Conservation (phyloP, 2,329 filamentous ascomycete genomes). For the Neofusicoccum laricinum region DNA sequence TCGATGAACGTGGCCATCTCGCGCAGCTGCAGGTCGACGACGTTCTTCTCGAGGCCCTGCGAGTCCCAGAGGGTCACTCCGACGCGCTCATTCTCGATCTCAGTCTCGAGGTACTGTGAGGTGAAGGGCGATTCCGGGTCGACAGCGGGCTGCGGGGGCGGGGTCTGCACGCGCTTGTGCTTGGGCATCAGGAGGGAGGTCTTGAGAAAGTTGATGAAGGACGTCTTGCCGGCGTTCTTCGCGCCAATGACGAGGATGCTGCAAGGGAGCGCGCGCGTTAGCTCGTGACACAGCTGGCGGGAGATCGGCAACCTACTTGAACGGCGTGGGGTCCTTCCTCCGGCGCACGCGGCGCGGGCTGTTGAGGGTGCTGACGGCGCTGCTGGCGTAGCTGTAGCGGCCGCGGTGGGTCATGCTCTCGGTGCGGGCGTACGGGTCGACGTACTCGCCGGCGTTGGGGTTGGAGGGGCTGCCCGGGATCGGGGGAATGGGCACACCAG, state of each 20-base stretch:
- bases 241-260: conserved; percentile 91
- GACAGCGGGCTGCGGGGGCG: conserved; percentile 44
- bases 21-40: conserved; percentile 89
- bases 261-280: not conserved
- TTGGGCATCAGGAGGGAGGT: conserved; percentile 78
- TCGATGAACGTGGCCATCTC: conserved; percentile 92
- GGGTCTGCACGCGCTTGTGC: conserved; percentile 62
- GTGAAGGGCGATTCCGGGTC: conserved; percentile 61
- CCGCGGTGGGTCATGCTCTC: conserved; percentile 97
- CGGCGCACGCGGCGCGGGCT: conserved; percentile 87
- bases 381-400: conserved; percentile 94
- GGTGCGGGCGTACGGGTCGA: conserved; percentile 76
- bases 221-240: conserved; percentile 87
- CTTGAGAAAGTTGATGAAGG: conserved; percentile 93
- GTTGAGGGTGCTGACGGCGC: conserved; percentile 85
- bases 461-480: conserved; percentile 8
- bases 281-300: conserved; percentile 19
- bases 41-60: conserved; percentile 87
- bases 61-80: conserved; percentile 97
- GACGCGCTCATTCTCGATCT: conserved; percentile 87
- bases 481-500: conserved; percentile 16
- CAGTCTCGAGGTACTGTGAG: conserved; percentile 87
- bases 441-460: conserved; percentile 46
- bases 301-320: conserved; percentile 71
- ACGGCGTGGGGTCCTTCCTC: conserved; percentile 94